Base-by-base conservation (phyloP, 2,329 filamentous ascomycete species). In the Coccinonectria pachysandricola region DNA sequence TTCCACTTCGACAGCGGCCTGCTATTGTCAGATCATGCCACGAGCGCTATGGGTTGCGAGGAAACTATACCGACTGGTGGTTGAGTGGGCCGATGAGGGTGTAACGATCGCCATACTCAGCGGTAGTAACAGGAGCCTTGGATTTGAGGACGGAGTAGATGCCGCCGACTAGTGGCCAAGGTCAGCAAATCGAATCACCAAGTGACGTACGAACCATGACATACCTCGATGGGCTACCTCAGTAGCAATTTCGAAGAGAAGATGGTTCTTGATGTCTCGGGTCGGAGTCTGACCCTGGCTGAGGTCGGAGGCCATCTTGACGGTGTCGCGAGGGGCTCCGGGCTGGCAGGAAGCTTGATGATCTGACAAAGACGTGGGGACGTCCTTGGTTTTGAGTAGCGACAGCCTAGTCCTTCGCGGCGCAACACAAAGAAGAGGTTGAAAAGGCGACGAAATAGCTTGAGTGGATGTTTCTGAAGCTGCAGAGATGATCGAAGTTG, bases 121-220 rank as follows among this genome's bases (percentile, higher is more conserved):
- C 86, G 1, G 88, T 95, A 21, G 91, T 96, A 36, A 96, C 91
- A 26, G 91, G 88, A 19, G 91, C 88, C 60, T 98, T 98, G 36
- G 91, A 98, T 61, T 98, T 98, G 60, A 98, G 78, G 41, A 98
- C 91, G 10, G 88, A 96, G 68, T 98, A 98, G 62, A 98, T 98
- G 48, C 91, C 91, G 51, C 91, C 91, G 36, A 98, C 91, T 92
- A 31, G n/a, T n/a, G n/a, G n/a, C n/a, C n/a, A 21, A 20, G n/a
- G 26, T 35, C 27, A 39, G 36, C 32, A 34, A 29, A n/a, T n/a
- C n/a, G n/a, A n/a, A n/a, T n/a, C n/a, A n/a, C n/a, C n/a, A n/a
- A n/a, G n/a, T n/a, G n/a, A 18, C 34, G 26, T 35, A 26, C 32
- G 28, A 31, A 31, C 15, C 23, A 22, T 15, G 31, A 56, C 66